Evolutionary conservation across 306 rosid genomes (phyloP).

Genomic region (Rubus parviflorus): DNA sequence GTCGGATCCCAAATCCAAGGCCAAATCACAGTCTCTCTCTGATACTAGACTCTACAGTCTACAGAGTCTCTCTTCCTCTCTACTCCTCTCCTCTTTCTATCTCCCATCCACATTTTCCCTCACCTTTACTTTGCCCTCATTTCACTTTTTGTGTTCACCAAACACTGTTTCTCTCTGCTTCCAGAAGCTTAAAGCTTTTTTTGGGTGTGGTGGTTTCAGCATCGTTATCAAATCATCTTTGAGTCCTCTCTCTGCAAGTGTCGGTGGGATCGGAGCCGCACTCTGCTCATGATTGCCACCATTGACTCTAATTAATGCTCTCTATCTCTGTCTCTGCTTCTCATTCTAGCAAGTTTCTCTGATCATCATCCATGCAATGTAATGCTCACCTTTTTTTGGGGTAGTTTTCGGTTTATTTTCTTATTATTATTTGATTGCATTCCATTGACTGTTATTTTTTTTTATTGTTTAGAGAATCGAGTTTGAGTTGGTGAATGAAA

Average conservation of each 20-base stretch:
- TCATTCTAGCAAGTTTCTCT: conserved; percentile 5
- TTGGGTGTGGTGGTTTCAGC: conserved; percentile 5
- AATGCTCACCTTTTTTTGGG: neutral
- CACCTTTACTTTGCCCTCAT: conserved; percentile 41
- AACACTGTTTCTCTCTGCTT: conserved; percentile 21
- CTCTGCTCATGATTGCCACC: neutral
- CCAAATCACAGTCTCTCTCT: neutral
- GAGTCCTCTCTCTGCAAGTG: conserved; percentile 12
- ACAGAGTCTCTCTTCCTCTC: neutral
- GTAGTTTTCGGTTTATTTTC: neutral
- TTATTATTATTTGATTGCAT: neutral
- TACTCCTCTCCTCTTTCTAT: neutral
- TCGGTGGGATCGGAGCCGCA: conserved; percentile 31
- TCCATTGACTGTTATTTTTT: neutral
- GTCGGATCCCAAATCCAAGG: conserved; percentile 1
- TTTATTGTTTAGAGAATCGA: neutral
- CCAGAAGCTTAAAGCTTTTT: conserved; percentile 15
- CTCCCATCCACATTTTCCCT: conserved; percentile 3
- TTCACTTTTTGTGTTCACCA: conserved; percentile 49
- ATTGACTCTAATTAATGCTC: conserved; percentile 5
- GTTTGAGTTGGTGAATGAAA: conserved; percentile 12
- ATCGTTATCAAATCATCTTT: neutral
- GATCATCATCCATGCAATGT: conserved; percentile 17
- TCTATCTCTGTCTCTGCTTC: neutral
- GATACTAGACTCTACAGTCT: neutral